Evolutionary conservation across 345 rosid genomes (phyloP), one percentile per base, ranked within the genome.

Genomic region (Clarkia xantiana): DNA sequence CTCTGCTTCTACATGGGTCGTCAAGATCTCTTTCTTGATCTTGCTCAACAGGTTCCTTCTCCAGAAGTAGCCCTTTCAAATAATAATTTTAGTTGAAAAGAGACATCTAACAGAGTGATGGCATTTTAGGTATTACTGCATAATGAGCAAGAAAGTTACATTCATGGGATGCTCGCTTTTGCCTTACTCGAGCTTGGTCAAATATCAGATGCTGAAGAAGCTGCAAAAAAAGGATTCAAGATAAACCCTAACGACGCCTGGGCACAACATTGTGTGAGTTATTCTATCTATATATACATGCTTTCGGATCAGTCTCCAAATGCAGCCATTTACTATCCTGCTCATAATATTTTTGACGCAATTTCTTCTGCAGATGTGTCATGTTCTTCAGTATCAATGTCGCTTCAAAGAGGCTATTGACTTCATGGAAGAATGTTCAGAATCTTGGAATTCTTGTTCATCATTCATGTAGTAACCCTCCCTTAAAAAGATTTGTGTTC

Each of bases 101-200:
- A 29, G 36, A 29, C 36, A 29, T 29, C 36, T 29, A 29, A 29
- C 36, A 29, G 6, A 29, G 7, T 29, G 36, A 29, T 29, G 36
- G 36, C 36, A 29, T 29, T 29, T 29, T 55, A 90, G 96, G 83
- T 83, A 67, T 62, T 86, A 45, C 83, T 81, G 20, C 49, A 36
- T 49, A 86, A 81, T 63, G 67, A 76, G 68, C 64, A 63, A 59
- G 95, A 76, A 71, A 71, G 73, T 48, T 86, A 76, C 47, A 50
- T 86, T 22, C 76, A 86, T 47, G 94, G 96, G 52, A 76, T 77
- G 77, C 86, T 86, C 75, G 95, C 95, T 4, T 90, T 90, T 61
- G 65, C 91, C 2, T 72, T 86, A 39, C 67, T 90, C 53, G 97
- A 90, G 74, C 82, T 83, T 19, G 94, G 96, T 19, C 79, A 55